Evolutionary conservation across 2,329 filamentous ascomycete species (phyloP).

Genomic region (Gnomoniopsis sp.): DNA sequence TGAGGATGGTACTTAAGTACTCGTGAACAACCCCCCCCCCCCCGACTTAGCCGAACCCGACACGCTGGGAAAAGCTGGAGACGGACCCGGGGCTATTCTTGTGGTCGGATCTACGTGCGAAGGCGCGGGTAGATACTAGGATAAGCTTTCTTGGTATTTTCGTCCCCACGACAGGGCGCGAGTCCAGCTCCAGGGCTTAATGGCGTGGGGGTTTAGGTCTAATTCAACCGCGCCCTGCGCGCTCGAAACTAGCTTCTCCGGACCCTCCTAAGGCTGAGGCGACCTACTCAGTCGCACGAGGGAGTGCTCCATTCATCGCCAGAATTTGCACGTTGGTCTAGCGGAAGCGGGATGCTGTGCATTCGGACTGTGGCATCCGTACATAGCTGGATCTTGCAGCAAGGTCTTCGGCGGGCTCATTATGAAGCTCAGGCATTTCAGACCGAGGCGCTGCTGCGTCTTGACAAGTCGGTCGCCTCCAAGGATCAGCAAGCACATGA

Average conservation of each 20-base stretch:
- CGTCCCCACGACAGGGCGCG: too few species aligned
- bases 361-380: neutral
- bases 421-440: neutral
- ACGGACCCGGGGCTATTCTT: neutral
- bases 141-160: conserved; percentile 2
- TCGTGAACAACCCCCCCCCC: neutral
- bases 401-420: neutral
- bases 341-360: too few species aligned
- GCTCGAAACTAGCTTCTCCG: neutral
- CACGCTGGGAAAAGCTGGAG: conserved; percentile 1
- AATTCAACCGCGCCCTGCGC: conserved; percentile 6
- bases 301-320: neutral
- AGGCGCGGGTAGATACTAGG: conserved; percentile 15
- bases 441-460: neutral
- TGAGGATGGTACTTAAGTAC: neutral
- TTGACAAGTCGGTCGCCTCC: neutral
- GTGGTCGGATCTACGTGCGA: neutral
- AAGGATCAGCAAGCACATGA: neutral
- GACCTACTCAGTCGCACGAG: neutral
- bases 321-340: neutral
- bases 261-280: neutral
- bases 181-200: too few species aligned
- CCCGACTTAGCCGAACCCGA: conserved; percentile 1
- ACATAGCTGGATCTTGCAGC: neutral
- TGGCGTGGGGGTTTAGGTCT: conserved; percentile 10